Conservation (phyloP, 768 basidiomycete species). For the Lactarius psammicola region DNA sequence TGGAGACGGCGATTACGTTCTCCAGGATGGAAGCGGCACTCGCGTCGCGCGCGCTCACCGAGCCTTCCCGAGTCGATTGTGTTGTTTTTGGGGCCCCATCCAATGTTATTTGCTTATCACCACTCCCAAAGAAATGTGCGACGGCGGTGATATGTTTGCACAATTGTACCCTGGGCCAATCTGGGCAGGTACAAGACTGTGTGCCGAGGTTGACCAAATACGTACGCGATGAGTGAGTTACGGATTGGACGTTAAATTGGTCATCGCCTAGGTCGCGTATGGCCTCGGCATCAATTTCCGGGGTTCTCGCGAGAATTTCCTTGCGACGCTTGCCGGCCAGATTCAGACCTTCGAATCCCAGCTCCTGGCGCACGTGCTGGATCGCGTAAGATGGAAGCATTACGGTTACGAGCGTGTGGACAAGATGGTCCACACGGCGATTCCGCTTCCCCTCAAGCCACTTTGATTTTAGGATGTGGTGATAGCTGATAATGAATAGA, state of each 20-base stretch:
- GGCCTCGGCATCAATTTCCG: background rate
- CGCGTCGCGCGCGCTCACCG: too few relatives aligned
- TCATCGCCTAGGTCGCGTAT: background rate
- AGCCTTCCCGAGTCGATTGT: background rate
- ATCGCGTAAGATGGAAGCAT: background rate
- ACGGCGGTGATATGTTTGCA: constrained; percentile 11
- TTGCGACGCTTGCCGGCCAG: background rate
- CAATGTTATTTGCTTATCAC: background rate
- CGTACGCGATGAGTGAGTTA: background rate
- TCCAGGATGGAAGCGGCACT: too few relatives aligned
- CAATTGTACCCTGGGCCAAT: background rate
- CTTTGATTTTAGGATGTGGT: constrained; percentile 6
- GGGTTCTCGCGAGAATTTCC: background rate
- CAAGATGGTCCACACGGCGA: background rate
- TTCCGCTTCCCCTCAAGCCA: constrained; percentile 10
- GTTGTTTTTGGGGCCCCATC: background rate
- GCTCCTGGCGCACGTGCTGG: background rate
- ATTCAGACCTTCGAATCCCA: constrained; percentile 2
- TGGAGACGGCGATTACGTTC: too few relatives aligned
- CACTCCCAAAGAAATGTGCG: background rate
- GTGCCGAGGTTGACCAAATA: background rate
- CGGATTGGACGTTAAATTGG: background rate
- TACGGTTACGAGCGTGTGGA: background rate
- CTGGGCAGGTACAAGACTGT: background rate
- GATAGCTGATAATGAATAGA: background rate